phyloP scores from a whole-genome alignment of 495 filamentous ascomycete genomes.

The Zalerion maritima region DNA sequence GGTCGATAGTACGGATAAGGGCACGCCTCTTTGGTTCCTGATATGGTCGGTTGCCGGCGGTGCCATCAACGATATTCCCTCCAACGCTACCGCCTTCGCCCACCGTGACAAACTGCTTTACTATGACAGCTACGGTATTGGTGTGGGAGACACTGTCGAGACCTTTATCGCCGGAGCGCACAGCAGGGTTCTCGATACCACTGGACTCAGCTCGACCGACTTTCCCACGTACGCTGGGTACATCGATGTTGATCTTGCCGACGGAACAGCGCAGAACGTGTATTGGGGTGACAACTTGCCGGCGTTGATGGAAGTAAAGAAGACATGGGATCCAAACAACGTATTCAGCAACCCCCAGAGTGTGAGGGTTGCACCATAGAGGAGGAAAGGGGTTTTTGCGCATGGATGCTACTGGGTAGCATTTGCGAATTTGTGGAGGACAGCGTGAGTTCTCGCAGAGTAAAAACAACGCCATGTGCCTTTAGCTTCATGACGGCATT shows the following conservation, averaged over 20 bases:
- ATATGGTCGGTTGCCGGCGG: constrained; percentile 45
- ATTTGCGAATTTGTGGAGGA: background rate
- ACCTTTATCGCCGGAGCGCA: constrained; percentile 38
- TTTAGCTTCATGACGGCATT: too few species aligned
- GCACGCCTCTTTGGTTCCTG: constrained; percentile 36
- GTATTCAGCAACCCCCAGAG: constrained; percentile 54
- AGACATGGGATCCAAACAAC: constrained; percentile 34
- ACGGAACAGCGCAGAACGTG: constrained; percentile 28
- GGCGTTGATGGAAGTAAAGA: constrained; percentile 36
- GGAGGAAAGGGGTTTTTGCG: constrained; percentile 3
- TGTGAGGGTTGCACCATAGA: constrained; percentile 25
- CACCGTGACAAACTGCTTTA: constrained; percentile 44
- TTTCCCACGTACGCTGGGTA: constrained; percentile 56
- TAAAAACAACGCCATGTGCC: too few species aligned
- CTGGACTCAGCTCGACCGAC: constrained; percentile 14
- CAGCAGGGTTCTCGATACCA: constrained; percentile 16
- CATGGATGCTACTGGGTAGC: constrained; percentile 8
- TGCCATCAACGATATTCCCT: constrained; percentile 27
- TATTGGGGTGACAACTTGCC: constrained; percentile 44
- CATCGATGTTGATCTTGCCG: constrained; percentile 43
- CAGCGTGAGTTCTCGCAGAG: too few species aligned
- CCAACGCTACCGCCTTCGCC: constrained; percentile 38
- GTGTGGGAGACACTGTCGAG: constrained; percentile 24
- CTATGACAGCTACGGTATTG: constrained; percentile 43
- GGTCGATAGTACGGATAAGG: constrained; percentile 32